These are phyloP conservation scores for Floccularia luteovirens DNA, from an alignment of 768 basidiomycete genomes.

Conservation along the genomic window DNA sequence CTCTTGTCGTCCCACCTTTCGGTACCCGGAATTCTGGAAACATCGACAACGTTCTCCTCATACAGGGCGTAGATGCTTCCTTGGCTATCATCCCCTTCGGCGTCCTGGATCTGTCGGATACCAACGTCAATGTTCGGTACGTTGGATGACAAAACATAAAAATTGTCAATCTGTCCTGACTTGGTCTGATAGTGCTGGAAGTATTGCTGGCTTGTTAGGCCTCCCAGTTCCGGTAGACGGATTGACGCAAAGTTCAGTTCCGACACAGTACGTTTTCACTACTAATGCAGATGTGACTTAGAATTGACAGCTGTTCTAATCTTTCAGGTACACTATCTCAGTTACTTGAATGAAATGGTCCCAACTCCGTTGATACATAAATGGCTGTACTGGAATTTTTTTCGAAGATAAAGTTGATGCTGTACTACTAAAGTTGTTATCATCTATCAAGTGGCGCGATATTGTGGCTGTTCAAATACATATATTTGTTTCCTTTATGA, in stretches of 20 bases:
- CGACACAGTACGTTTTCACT: conserved; percentile 27
- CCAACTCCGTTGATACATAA: too few relatives aligned
- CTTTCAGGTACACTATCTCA: too few relatives aligned
- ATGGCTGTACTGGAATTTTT: too few relatives aligned
- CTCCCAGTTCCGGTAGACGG: conserved; percentile 26
- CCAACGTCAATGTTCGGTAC: conserved; percentile 31
- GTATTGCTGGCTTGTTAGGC: conserved; percentile 22
- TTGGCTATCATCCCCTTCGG: conserved; percentile 49
- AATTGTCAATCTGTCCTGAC: neutral
- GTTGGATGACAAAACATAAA: neutral
- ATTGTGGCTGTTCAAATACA: too few relatives aligned
- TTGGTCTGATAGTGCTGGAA: conserved; percentile 16
- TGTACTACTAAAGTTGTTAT: too few relatives aligned
- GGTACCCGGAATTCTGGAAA: conserved; percentile 51
- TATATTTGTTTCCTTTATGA: too few relatives aligned
- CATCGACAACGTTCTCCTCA: conserved; percentile 48
- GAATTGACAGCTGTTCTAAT: too few relatives aligned
- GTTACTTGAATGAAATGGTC: too few relatives aligned
- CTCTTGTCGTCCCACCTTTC: conserved; percentile 40
- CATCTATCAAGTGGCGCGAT: too few relatives aligned
- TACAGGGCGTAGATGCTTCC: conserved; percentile 39
- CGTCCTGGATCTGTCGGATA: conserved; percentile 39
- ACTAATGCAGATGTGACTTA: too few relatives aligned
- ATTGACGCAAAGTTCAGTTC: conserved; percentile 24
- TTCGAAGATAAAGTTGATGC: too few relatives aligned